Percentiles rank a stretch among this genome's conserved stretches.
Conservation (phyloP, 2,329 filamentous ascomycete genomes). For the Ophiostoma populinum region DNA sequence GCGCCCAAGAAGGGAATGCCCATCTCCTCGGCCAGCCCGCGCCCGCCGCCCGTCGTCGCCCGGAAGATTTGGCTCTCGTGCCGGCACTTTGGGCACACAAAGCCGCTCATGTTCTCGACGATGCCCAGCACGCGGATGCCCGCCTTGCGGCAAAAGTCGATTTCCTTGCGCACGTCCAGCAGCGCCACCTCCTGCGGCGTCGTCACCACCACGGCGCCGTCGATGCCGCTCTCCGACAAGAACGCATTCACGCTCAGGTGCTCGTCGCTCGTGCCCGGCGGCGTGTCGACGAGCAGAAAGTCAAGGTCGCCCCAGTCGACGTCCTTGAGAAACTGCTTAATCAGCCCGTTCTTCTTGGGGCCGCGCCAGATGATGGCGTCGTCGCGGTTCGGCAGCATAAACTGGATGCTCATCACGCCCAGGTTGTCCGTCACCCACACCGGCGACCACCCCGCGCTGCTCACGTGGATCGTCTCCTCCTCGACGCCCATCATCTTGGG, state of each 20-base stretch:
- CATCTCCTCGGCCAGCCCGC: constrained; percentile 67
- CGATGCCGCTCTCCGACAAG: constrained; percentile 77
- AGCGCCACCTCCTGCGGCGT: constrained; percentile 90
- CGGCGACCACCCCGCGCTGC: constrained; percentile 75
- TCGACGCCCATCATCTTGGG: constrained; percentile 99
- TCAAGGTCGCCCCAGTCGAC: constrained; percentile 96
- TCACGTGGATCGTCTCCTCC: constrained; percentile 81
- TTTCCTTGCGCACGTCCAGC: constrained; percentile 88
- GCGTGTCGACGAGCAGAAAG: constrained; percentile 85
- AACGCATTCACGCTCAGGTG: constrained; percentile 88
- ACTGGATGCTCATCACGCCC: constrained; percentile 93
- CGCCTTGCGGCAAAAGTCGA: constrained; percentile 93
- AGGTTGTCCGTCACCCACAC: constrained; percentile 94
- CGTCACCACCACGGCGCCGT: constrained; percentile 82
- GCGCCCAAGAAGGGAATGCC: constrained; percentile 74
- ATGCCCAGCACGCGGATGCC: constrained; percentile 76
- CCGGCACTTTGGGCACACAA: constrained; percentile 85
- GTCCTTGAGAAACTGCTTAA: constrained; percentile 95
- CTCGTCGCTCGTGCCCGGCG: constrained; percentile 88
- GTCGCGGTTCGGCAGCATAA: constrained; percentile 87
- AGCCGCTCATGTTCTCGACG: constrained; percentile 96
- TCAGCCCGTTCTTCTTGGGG: constrained; percentile 94
- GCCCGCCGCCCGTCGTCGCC: constrained; percentile 77
- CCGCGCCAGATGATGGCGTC: constrained; percentile 96
- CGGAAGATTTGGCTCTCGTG: constrained; percentile 73